These are phyloP conservation scores for Mortierella sp. DNA, from an alignment of 371 early-diverging fungal genomes.

Conservation along the genomic window DNA sequence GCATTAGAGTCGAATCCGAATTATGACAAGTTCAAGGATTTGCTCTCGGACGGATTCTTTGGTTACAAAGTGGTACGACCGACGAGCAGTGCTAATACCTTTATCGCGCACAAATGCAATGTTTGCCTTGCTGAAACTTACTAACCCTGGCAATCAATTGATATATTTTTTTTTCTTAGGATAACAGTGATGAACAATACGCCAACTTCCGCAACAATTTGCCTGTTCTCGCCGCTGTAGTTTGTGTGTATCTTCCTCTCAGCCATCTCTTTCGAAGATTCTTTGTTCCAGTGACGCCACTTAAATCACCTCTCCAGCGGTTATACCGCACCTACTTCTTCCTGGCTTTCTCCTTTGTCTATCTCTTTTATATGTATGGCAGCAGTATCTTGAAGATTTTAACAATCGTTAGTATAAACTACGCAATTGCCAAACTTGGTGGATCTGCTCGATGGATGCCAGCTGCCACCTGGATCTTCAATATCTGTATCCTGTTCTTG, in stretches of 20 bases:
- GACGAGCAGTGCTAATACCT: conserved; percentile 6
- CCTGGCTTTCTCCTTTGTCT: conserved; percentile 71
- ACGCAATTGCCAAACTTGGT: conserved; percentile 65
- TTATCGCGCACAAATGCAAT: background rate
- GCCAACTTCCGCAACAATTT: conserved; percentile 82
- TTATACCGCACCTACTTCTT: conserved; percentile 61
- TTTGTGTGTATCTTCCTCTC: conserved; percentile 61
- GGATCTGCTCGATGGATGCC: conserved; percentile 72
- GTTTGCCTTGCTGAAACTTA: background rate
- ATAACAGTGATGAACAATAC: conserved; percentile 92
- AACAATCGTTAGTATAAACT: conserved; percentile 72
- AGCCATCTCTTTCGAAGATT: conserved; percentile 61
- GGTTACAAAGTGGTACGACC: conserved; percentile 56
- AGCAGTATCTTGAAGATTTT: conserved; percentile 80
- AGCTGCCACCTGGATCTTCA: conserved; percentile 82
- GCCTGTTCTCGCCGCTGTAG: conserved; percentile 68
- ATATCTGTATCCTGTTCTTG: conserved; percentile 78
- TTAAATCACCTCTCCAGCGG: conserved; percentile 8
- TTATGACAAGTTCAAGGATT: conserved; percentile 64
- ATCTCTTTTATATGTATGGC: conserved; percentile 75
- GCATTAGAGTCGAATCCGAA: conserved; percentile 63
- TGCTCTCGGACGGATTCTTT: conserved; percentile 63
- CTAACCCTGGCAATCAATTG: background rate
- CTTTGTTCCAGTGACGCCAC: background rate
- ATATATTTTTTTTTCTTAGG: conserved; percentile 54